Conservation (phyloP, 768 basidiomycete species). For the Russula griseocarnosa region DNA sequence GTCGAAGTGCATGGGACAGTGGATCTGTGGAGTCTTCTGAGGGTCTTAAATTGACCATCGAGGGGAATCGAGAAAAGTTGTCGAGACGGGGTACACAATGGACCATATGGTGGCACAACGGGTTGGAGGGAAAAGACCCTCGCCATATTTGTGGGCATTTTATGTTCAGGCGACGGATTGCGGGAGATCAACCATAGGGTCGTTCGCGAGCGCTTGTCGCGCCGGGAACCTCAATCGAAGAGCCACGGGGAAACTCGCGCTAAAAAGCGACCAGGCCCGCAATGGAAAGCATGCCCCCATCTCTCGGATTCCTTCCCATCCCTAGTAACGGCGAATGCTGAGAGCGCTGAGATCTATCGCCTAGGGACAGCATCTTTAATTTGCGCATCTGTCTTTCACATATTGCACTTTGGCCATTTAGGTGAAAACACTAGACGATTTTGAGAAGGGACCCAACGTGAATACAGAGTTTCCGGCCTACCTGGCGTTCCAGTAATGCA, state of each 20-base stretch:
- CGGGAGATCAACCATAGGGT: slow-evolving; percentile 7
- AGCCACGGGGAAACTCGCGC: background rate
- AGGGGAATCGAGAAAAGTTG: background rate
- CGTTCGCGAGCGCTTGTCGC: slow-evolving; percentile 3
- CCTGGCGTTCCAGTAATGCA: background rate
- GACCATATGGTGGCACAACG: background rate
- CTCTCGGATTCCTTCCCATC: background rate
- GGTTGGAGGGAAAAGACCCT: background rate
- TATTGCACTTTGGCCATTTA: background rate
- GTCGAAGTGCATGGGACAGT: background rate
- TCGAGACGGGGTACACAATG: background rate
- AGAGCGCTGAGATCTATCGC: background rate
- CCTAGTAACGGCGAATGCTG: background rate
- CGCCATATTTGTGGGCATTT: background rate
- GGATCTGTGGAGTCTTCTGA: slow-evolving; percentile 8
- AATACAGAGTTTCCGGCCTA: background rate
- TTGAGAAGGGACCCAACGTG: background rate
- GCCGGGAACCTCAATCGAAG: background rate
- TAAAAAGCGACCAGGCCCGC: background rate
- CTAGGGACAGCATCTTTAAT: background rate
- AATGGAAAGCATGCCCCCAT: background rate
- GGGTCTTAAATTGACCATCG: slow-evolving; percentile 1
- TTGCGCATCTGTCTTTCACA: background rate
- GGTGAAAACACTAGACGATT: background rate
- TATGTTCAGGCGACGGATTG: slow-evolving; percentile 3